Conservation (phyloP, 495 filamentous ascomycete genomes). For the Xylaria grammica region DNA sequence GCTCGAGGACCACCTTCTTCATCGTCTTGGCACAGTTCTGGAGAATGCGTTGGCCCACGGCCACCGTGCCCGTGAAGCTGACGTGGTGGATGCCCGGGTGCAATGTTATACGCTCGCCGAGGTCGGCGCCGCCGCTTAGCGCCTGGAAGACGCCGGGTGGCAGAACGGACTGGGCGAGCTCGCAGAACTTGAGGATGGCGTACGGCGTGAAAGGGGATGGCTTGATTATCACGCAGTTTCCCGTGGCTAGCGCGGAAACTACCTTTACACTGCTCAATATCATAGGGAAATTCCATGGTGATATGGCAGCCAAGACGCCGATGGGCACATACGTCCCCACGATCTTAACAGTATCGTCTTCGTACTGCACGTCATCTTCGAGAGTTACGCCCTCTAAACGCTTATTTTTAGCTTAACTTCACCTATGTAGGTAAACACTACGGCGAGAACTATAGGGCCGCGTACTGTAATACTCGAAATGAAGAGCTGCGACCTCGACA, state of each 20-base stretch:
- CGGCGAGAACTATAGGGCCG: not conserved
- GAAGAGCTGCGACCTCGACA: slow-evolving; percentile 32
- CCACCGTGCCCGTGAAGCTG: slow-evolving; percentile 69
- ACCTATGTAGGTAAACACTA: not conserved
- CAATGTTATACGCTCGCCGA: slow-evolving; percentile 62
- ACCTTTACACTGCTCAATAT: slow-evolving; percentile 61
- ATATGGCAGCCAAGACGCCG: slow-evolving; percentile 59
- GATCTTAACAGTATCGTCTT: slow-evolving; percentile 53
- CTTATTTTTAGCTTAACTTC: not conserved
- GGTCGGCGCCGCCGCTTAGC: slow-evolving; percentile 67
- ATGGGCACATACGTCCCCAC: slow-evolving; percentile 58
- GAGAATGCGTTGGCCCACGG: slow-evolving; percentile 69
- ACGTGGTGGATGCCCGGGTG: slow-evolving; percentile 71
- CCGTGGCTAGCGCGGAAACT: slow-evolving; percentile 60
- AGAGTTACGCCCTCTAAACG: slow-evolving; percentile 41
- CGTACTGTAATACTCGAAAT: slow-evolving; percentile 40
- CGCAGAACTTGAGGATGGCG: slow-evolving; percentile 65
- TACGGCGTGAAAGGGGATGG: slow-evolving; percentile 71
- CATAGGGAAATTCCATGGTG: slow-evolving; percentile 71
- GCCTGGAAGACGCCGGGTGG: slow-evolving; percentile 71
- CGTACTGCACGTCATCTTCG: slow-evolving; percentile 55
- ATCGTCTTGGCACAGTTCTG: slow-evolving; percentile 63
- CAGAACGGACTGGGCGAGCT: slow-evolving; percentile 64
- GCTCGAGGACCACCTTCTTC: slow-evolving; percentile 57
- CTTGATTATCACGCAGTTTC: slow-evolving; percentile 69